Evolutionary conservation across 352 stramenopile species (phyloP).

Genomic region (Pythium sukuiense): DNA sequence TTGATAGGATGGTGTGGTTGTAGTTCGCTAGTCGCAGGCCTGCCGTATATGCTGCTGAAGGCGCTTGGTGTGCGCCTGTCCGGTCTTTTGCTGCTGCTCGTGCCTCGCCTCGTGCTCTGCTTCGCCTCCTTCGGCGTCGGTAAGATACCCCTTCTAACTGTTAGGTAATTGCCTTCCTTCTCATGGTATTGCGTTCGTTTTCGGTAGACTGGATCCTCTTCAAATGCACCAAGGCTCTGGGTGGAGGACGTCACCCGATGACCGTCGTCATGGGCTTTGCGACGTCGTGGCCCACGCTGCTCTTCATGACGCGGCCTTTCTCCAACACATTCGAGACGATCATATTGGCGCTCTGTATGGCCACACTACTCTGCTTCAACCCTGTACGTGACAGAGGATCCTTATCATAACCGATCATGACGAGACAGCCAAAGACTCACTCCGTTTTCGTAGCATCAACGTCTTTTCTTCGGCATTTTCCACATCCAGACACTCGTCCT

Average conservation of each 20-base stretch:
- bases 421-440: not conserved
- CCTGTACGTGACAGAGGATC: conserved; percentile 29
- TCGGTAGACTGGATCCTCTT: conserved; percentile 48
- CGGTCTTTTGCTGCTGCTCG: conserved; percentile 49
- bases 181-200: not conserved
- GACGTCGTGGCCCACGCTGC: conserved; percentile 65
- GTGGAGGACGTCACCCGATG: conserved; percentile 17
- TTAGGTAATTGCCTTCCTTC: not conserved
- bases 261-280: conserved; percentile 51
- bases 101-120: conserved; percentile 63
- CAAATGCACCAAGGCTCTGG: conserved; percentile 34
- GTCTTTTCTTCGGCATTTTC: conserved; percentile 30
- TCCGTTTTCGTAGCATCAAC: conserved; percentile 36
- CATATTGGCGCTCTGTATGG: conserved; percentile 57
- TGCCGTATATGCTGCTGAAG: conserved; percentile 51
- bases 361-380: conserved; percentile 46
- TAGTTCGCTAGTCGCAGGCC: conserved; percentile 48
- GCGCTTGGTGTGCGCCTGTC: conserved; percentile 38
- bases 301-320: conserved; percentile 75
- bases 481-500: conserved; percentile 60
- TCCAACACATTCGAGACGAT: conserved; percentile 80
- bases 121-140: conserved; percentile 56
- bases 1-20: not conserved
- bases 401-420: too few species aligned
- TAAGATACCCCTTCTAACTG: not conserved